Percentiles rank a stretch among this genome's conserved stretches.
Evolutionary conservation across 1,284 basidiomycete genomes (phyloP).

Genomic region (Acaromyces ingoldii): DNA sequence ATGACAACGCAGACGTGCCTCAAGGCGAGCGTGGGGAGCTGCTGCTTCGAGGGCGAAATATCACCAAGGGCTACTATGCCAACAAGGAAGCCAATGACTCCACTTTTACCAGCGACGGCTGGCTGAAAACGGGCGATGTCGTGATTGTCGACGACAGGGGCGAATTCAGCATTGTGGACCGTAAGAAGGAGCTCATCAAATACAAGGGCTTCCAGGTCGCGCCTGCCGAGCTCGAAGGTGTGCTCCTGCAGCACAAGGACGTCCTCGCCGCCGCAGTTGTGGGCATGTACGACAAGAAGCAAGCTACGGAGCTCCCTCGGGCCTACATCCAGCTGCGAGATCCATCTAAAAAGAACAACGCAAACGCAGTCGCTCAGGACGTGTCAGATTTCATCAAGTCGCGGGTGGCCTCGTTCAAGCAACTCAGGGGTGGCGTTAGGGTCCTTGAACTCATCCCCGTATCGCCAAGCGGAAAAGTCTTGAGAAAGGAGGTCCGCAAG

Average conservation of each 20-base stretch:
- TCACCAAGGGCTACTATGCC: conserved; percentile 22
- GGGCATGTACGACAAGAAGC: conserved; percentile 27
- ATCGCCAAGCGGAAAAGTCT: conserved; percentile 22
- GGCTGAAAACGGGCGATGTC: conserved; percentile 42
- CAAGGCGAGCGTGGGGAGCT: conserved; percentile 26
- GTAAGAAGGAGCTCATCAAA: conserved; percentile 44
- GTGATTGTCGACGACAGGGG: conserved; percentile 23
- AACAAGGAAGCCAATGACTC: conserved; percentile 55
- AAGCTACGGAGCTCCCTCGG: conserved; percentile 13
- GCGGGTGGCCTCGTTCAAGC: conserved; percentile 21
- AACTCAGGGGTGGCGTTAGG: conserved; percentile 22
- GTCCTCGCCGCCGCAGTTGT: conserved; percentile 36
- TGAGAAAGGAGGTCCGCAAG: conserved; percentile 25
- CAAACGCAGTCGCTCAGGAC: conserved; percentile 6
- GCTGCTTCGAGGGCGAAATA: conserved; percentile 22
- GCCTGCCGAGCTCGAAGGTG: conserved; percentile 19
- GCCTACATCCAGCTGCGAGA: conserved; percentile 5
- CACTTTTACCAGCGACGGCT: conserved; percentile 59
- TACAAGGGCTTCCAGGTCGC: conserved; percentile 45
- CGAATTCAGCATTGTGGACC: conserved; percentile 39
- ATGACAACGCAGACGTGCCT: conserved; percentile 1
- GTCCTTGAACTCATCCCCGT: conserved; percentile 23
- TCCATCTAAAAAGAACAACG: background rate
- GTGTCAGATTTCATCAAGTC: conserved; percentile 17
- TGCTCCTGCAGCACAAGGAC: conserved; percentile 3